Evolutionary conservation across 192 early-diverging fungal genomes (phyloP).

Genomic region (Coemansia sp.): DNA sequence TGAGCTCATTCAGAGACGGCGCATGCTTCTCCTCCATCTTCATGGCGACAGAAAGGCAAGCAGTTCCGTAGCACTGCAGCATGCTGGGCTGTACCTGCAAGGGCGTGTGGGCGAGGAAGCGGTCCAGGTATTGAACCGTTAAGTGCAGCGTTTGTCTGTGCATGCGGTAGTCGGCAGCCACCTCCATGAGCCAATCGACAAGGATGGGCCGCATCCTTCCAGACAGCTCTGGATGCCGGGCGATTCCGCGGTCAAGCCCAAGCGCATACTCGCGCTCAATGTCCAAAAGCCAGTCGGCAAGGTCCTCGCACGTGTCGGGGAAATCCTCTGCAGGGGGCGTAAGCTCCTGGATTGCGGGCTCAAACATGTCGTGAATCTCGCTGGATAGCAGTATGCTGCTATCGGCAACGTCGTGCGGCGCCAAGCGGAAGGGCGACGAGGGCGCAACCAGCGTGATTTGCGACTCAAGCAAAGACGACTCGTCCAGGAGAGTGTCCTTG

Average conservation of each 20-base stretch:
- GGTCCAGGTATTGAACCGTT: slow-evolving; percentile 51
- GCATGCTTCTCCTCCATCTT: slow-evolving; percentile 54
- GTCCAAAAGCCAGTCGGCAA: slow-evolving; percentile 22
- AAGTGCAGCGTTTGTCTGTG: slow-evolving; percentile 54
- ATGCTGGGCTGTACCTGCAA: slow-evolving; percentile 34
- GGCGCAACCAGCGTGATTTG: slow-evolving; percentile 44
- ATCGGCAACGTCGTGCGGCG: neutral
- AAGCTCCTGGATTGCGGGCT: slow-evolving; percentile 11
- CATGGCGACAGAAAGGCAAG: slow-evolving; percentile 55
- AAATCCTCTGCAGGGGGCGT: slow-evolving; percentile 10
- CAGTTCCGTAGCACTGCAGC: slow-evolving; percentile 57
- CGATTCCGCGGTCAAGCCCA: slow-evolving; percentile 26
- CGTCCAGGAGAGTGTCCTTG: neutral
- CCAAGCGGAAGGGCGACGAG: slow-evolving; percentile 26
- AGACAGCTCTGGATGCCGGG: slow-evolving; percentile 51
- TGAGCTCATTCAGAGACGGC: slow-evolving; percentile 49
- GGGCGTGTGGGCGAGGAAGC: slow-evolving; percentile 34
- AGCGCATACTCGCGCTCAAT: slow-evolving; percentile 30
- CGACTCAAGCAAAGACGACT: slow-evolving; percentile 35
- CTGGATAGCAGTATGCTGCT: neutral
- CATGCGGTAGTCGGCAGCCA: slow-evolving; percentile 53
- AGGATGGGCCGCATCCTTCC: slow-evolving; percentile 56
- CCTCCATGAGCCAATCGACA: slow-evolving; percentile 59
- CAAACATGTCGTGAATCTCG: slow-evolving; percentile 14
- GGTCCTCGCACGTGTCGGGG: slow-evolving; percentile 20